Base-by-base conservation (phyloP, 129 eudicot genomes). In the Scalesia atractyloides region DNA sequence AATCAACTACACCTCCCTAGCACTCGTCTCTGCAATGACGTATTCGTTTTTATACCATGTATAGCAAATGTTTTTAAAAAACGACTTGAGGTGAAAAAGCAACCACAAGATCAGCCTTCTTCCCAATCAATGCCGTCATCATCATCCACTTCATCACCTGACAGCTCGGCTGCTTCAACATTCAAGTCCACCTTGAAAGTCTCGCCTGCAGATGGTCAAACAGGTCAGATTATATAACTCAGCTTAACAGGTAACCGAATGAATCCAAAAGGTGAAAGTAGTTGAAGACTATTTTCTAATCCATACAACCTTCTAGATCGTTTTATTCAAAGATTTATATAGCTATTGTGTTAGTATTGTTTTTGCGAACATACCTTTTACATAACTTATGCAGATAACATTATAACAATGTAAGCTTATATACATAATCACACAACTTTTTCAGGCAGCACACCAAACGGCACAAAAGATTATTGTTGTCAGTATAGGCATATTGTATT, bases 51-150 rank as follows among this genome's bases (percentile, higher is more conserved):
- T 24, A 5, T 59, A 26, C 14, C 5, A 58, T 26, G 18, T 30
- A 22, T 57, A 57, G 3, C n/a, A 20, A 59, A 60, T 5, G 19
- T 5, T 18, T 14, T 60, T 60, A 4, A 14, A 14, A 58, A 60
- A 14, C 4, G 19, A 30, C 9, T 60, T 30, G 15, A 30, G 30
- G 11, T 26, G 5, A 1, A 8, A 20, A 11, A 2, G 24, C 6
- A 3, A 24, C 19, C 12, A 30, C 41, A 60, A 37, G 41, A 46
- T 76, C 41, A 76, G 12, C 80, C 76, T n/a, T 77, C 75, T 69
- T 77, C 76, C 81, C 81, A 77, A 70, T 69, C 70, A 5, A 76
- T 76, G 62, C 75, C 75, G 62, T 77, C 76, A 50, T 63, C 68
- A 1, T 77, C 81, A 69, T 68, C 81, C 63, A 47, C 75, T 37